phyloP scores from a whole-genome alignment of 305 asterid genomes.

The Fraxinus sp. region DNA sequence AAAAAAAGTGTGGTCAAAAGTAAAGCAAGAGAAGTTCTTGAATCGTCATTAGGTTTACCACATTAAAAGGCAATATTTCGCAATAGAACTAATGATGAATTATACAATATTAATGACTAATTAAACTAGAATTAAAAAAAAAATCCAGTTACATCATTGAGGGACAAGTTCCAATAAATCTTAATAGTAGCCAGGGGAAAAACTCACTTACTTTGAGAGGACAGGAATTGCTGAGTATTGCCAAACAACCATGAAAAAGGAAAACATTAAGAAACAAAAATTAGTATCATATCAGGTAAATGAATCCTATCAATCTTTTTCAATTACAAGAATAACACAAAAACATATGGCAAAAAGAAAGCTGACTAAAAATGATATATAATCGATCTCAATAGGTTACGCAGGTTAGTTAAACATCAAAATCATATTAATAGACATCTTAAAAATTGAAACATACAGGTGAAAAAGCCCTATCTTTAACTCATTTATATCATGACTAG shows the following conservation, averaged over 20 bases:
- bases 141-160: not conserved
- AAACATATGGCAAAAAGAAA: conserved; percentile 8
- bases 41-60: not conserved
- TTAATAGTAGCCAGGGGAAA: not conserved
- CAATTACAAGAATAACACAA: conserved; percentile 8
- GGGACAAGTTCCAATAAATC: not conserved
- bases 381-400: conserved; percentile 2
- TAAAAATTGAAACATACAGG: not conserved
- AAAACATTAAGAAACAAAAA: conserved; percentile 27
- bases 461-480: not conserved
- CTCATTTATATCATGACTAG: not conserved
- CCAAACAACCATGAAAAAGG: conserved; percentile 29
- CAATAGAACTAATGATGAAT: not conserved
- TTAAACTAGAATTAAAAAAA: not conserved
- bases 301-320: conserved; percentile 7
- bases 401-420: conserved; percentile 16
- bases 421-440: not conserved
- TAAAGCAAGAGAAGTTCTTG: not conserved
- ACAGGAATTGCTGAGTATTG: conserved; percentile 85
- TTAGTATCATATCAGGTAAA: conserved; percentile 22
- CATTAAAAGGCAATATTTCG: not conserved
- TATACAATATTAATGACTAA: conserved; percentile 1
- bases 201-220: conserved; percentile 80
- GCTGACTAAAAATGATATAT: not conserved
- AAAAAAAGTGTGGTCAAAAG: not conserved